phyloP scores from a whole-genome alignment of 2,329 filamentous ascomycete species.

The Achaetomium macrosporum region DNA sequence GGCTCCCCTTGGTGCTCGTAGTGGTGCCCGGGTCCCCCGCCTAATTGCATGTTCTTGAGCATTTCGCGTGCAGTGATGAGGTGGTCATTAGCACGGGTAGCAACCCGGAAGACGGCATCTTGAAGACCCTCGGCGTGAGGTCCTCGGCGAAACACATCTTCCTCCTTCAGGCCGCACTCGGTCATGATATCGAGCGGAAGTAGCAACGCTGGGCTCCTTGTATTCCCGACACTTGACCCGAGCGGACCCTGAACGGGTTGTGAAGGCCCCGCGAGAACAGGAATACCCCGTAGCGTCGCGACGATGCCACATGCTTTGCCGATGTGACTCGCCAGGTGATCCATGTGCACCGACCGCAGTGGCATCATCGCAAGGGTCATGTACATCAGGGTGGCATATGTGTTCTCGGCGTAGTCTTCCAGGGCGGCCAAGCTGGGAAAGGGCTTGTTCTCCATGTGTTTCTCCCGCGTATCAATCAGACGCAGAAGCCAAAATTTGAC shows the following conservation, averaged over 20 bases:
- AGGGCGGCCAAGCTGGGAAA: constrained; percentile 67
- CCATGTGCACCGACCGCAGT: constrained; percentile 73
- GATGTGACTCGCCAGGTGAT: constrained; percentile 91
- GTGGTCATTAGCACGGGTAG: constrained; percentile 91
- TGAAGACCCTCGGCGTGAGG: constrained; percentile 72
- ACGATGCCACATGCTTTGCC: constrained; percentile 89
- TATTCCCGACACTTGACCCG: constrained; percentile 34
- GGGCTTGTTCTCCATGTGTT: constrained; percentile 75
- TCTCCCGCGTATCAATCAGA: constrained; percentile 74
- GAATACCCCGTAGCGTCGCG: constrained; percentile 79
- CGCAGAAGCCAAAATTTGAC: constrained; percentile 70
- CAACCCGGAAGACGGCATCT: constrained; percentile 87
- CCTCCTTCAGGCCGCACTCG: constrained; percentile 71
- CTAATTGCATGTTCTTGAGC: constrained; percentile 71
- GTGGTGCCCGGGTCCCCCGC: constrained; percentile 71
- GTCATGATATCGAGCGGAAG: constrained; percentile 89
- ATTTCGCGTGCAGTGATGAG: constrained; percentile 90
- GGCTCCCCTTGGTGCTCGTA: constrained; percentile 83
- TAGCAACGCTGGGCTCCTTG: constrained; percentile 52
- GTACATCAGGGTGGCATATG: constrained; percentile 89
- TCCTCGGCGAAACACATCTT: constrained; percentile 80
- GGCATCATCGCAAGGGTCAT: constrained; percentile 75
- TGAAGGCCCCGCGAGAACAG: constrained; percentile 75
- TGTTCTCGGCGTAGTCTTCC: constrained; percentile 89
- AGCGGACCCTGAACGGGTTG: constrained; percentile 42